phyloP scores from a whole-genome alignment of 2,329 filamentous ascomycete species.

The Albophoma yamanashiensis region DNA sequence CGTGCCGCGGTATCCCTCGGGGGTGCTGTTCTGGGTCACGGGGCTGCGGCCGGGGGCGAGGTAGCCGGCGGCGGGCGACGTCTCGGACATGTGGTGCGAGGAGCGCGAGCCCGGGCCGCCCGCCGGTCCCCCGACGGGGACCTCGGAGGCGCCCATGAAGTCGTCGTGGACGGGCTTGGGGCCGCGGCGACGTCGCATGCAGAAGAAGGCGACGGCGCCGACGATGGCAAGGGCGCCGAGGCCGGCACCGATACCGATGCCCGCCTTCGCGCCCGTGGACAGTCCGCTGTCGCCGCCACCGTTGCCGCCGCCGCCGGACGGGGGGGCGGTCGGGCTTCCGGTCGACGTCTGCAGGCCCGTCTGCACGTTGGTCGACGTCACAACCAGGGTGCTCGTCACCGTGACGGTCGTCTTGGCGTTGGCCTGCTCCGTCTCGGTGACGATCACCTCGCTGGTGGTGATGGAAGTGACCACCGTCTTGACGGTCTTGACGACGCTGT shows the following conservation, averaged over 20 bases:
- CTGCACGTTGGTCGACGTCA: constrained; percentile 22
- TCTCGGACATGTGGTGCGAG: constrained; percentile 20
- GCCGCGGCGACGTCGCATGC: constrained; percentile 17
- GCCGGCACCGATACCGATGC: constrained; percentile 29
- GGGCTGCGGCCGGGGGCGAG: constrained; percentile 15
- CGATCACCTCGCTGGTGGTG: constrained; percentile 16
- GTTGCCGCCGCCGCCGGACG: neutral
- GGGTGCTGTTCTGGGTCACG: constrained; percentile 10
- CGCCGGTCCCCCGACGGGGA: constrained; percentile 23
- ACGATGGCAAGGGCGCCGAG: constrained; percentile 24
- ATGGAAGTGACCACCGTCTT: constrained; percentile 19
- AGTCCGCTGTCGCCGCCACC: constrained; percentile 16
- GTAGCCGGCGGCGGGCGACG: constrained; percentile 13
- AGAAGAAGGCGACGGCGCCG: constrained; percentile 17
- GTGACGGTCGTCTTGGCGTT: constrained; percentile 28
- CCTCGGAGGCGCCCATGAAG: constrained; percentile 29
- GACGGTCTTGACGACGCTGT: constrained; percentile 19
- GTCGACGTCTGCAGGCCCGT: constrained; percentile 12
- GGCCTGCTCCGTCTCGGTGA: constrained; percentile 21
- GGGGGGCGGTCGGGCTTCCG: neutral
- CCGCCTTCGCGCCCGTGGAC: constrained; percentile 30
- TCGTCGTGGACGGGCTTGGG: constrained; percentile 25
- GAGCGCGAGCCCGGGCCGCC: constrained; percentile 9
- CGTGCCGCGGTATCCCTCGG: constrained; percentile 28
- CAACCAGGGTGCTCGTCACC: constrained; percentile 22